Conservation (phyloP, 2,329 filamentous ascomycete species). For the Microcyclospora pomicola region DNA sequence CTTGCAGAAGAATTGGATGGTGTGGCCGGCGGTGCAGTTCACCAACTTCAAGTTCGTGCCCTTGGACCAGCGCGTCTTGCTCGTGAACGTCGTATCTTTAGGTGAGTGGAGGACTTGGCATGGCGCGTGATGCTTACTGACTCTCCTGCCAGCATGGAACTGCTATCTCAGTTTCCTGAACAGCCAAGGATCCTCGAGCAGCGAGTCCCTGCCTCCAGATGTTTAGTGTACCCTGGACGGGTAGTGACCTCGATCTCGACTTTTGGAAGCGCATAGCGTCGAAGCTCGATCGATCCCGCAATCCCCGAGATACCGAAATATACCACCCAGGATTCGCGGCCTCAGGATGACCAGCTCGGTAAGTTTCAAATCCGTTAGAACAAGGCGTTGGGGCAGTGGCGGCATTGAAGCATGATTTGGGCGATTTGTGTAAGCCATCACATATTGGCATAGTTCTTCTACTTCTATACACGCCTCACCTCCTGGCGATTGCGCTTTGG, state of each 20-base stretch:
- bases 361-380: too few species aligned
- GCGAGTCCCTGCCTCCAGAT: not conserved
- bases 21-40: constrained; percentile 77
- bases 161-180: constrained; percentile 45
- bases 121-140: constrained; percentile 4
- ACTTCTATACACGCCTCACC: too few species aligned
- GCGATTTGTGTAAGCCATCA: too few species aligned
- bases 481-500: too few species aligned
- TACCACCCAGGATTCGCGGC: too few species aligned
- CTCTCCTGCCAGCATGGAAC: constrained; percentile 37
- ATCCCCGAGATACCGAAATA: too few species aligned
- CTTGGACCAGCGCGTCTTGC: constrained; percentile 65
- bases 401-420: too few species aligned
- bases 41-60: constrained; percentile 82
- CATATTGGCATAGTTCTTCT: too few species aligned
- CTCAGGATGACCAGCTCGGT: too few species aligned
- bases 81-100: constrained; percentile 70
- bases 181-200: constrained; percentile 17
- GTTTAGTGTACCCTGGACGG: not conserved
- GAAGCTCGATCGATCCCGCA: too few species aligned
- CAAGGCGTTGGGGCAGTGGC: too few species aligned
- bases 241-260: not conserved
- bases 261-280: too few species aligned
- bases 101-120: constrained; percentile 32
- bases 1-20: constrained; percentile 68